Conservation (phyloP, 2,329 filamentous ascomycete species). For the Pseudogymnoascus sp. region DNA sequence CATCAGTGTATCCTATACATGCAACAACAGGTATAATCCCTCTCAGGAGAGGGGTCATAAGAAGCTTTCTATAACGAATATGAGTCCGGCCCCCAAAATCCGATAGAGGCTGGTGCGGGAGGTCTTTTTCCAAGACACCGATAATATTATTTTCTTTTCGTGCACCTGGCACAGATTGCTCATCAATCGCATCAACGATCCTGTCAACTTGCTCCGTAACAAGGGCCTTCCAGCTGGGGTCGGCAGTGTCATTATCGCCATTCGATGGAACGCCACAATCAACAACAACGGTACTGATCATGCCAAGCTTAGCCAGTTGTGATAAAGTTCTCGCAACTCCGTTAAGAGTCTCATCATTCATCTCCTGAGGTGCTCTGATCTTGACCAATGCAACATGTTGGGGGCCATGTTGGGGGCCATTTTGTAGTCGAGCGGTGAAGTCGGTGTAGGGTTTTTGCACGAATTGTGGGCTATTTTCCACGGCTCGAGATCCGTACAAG, state of each 20-base stretch:
- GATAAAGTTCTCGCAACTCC: slow-evolving; percentile 78
- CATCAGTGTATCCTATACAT: slow-evolving; percentile 50
- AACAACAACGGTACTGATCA: slow-evolving; percentile 74
- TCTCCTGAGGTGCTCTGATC: slow-evolving; percentile 62
- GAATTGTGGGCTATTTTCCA: slow-evolving; percentile 54
- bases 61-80: slow-evolving; percentile 42
- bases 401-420: slow-evolving; percentile 28
- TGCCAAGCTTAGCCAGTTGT: slow-evolving; percentile 73
- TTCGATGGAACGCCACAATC: slow-evolving; percentile 51
- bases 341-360: slow-evolving; percentile 60
- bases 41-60: slow-evolving; percentile 59
- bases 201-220: slow-evolving; percentile 61
- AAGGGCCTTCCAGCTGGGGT: slow-evolving; percentile 34
- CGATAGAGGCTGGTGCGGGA: neutral
- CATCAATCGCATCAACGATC: slow-evolving; percentile 67
- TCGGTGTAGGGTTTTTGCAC: slow-evolving; percentile 37
- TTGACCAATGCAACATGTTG: slow-evolving; percentile 82
- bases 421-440: slow-evolving; percentile 26
- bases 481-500: slow-evolving; percentile 51
- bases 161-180: slow-evolving; percentile 58
- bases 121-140: slow-evolving; percentile 22
- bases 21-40: slow-evolving; percentile 66
- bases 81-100: slow-evolving; percentile 20
- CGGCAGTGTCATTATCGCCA: slow-evolving; percentile 17
- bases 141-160: slow-evolving; percentile 54